These are phyloP conservation scores for Fusarium goolgardi DNA, from an alignment of 2,329 filamentous ascomycete species.

Conservation along the genomic window DNA sequence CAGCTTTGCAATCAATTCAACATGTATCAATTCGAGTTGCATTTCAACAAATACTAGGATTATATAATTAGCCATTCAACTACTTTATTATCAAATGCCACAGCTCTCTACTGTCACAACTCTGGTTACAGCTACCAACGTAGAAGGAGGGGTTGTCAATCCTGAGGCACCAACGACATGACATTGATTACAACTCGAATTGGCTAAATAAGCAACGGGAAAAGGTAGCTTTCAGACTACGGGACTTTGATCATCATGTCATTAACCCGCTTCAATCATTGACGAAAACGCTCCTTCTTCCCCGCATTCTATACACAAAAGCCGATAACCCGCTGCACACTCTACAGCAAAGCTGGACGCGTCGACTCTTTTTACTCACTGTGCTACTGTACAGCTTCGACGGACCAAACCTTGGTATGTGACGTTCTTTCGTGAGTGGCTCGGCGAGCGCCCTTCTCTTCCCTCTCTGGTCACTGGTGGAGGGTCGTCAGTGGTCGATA, in stretches of 20 bases:
- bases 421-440: constrained; percentile 43
- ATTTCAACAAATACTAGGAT: background rate
- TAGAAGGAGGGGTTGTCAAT: constrained; percentile 25
- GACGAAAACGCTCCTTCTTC: constrained; percentile 8
- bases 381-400: constrained; percentile 20
- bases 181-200: constrained; percentile 33
- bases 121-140: constrained; percentile 1
- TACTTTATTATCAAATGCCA: background rate
- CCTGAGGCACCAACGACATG: constrained; percentile 31
- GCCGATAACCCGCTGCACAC: constrained; percentile 17
- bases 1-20: background rate
- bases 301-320: constrained; percentile 30
- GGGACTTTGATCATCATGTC: constrained; percentile 23
- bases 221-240: constrained; percentile 3
- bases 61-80: background rate
- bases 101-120: background rate
- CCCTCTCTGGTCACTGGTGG: constrained; percentile 42
- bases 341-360: constrained; percentile 21
- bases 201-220: constrained; percentile 22
- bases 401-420: constrained; percentile 43
- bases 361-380: constrained; percentile 9
- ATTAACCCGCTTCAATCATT: constrained; percentile 23
- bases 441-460: constrained; percentile 32
- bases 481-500: constrained; percentile 51
- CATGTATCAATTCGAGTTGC: background rate